Evolutionary conservation across 371 early-diverging fungal species (phyloP).

Genomic region (Haplosporangium sp.): DNA sequence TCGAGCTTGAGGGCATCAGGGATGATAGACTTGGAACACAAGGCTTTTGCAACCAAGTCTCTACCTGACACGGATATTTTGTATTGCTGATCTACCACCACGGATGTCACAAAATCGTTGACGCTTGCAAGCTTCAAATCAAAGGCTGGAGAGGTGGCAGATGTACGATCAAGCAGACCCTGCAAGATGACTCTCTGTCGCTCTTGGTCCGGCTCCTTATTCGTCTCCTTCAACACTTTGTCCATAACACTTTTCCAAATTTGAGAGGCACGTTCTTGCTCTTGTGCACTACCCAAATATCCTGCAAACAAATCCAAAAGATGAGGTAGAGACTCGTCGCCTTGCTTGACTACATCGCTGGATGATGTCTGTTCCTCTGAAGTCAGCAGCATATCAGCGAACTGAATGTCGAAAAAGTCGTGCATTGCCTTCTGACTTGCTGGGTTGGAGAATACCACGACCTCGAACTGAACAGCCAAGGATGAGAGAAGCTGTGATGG

Average conservation of each 20-base stretch:
- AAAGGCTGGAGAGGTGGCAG: constrained; percentile 9
- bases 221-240: constrained; percentile 33
- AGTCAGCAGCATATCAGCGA: constrained; percentile 45
- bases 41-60: constrained; percentile 11
- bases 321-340: constrained; percentile 33
- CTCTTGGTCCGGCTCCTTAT: constrained; percentile 6
- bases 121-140: constrained; percentile 30
- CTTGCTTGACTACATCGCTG: background rate
- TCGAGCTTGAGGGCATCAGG: constrained; percentile 19
- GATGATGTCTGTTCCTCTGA: constrained; percentile 28
- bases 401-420: constrained; percentile 47
- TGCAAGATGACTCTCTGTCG: constrained; percentile 32
- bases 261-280: constrained; percentile 21
- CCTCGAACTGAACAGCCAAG: constrained; percentile 57
- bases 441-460: constrained; percentile 54
- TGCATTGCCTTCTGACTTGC: constrained; percentile 50
- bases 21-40: constrained; percentile 20
- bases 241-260: constrained; percentile 46
- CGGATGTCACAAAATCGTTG: constrained; percentile 27
- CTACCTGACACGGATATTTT: constrained; percentile 9
- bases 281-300: constrained; percentile 34
- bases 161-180: constrained; percentile 32
- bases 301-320: constrained; percentile 49
- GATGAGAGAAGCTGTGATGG: constrained; percentile 53
- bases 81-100: constrained; percentile 28